Percentiles rank a stretch among this genome's conserved stretches.
Conservation (phyloP, 148 eudicot genomes). For the Camellia granthamiana region DNA sequence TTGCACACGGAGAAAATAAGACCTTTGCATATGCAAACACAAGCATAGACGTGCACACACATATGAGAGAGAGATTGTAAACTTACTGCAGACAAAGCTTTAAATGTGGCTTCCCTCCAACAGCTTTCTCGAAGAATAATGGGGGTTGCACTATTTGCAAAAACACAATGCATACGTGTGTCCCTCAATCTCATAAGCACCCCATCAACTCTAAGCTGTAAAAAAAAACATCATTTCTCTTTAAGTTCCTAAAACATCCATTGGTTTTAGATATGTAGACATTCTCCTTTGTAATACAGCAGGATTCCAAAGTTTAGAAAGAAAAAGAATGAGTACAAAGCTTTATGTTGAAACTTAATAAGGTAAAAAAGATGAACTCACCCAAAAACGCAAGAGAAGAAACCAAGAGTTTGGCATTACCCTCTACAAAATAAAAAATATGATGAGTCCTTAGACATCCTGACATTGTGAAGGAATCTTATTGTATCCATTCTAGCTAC, state of each 20-base stretch:
- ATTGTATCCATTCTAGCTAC: background rate
- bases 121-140: conserved; percentile 75
- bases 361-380: conserved; percentile 33
- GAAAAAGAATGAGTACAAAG: background rate
- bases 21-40: background rate
- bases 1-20: background rate
- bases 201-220: conserved; percentile 94
- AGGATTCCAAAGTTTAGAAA: background rate
- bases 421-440: conserved; percentile 53
- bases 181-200: conserved; percentile 94
- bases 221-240: conserved; percentile 7
- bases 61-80: background rate
- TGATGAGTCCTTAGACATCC: conserved; percentile 20
- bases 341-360: background rate
- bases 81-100: conserved; percentile 70
- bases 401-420: conserved; percentile 97
- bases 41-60: background rate
- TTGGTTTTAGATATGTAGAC: background rate
- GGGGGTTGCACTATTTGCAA: conserved; percentile 43
- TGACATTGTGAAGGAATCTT: conserved; percentile 10
- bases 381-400: conserved; percentile 93
- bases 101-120: conserved; percentile 87
- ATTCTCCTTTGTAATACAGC: background rate
- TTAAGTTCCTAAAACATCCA: background rate
- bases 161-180: conserved; percentile 74